Evolutionary conservation across 805 yeast species (phyloP), one percentile per base, ranked within the genome.

Genomic region (Yarrowia osloensis): DNA sequence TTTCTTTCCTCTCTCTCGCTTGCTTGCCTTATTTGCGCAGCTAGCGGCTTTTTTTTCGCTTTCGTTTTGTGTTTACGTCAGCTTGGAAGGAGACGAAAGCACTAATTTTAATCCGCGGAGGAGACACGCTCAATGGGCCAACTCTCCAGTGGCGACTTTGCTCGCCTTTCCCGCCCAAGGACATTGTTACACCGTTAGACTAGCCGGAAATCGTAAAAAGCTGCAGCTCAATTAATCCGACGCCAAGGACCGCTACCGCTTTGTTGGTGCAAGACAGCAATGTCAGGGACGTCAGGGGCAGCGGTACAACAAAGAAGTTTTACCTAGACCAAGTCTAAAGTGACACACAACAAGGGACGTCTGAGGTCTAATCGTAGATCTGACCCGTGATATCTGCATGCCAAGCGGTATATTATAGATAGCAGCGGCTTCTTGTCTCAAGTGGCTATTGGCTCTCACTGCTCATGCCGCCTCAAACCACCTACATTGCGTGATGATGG

Each of bases 21-120:
- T 54, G 61, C 61, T 54, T 54, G 42, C 59, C 59, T 52, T n/a
- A 52, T 35, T 54, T 15, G 61, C 44, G 61, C 61, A 54, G 21
- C 40, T 21, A 50, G 61, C 61, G 61, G 61, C 61, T 54, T 54
- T 54, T n/a, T 54, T 54, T 31, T 47, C 22, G 33, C 12, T 24
- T 35, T 15, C 40, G 26, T 33, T 50, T 50, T 50, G 22, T 22
- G 22, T 31, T 33, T 22, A 46, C 31, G 39, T 12, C 35, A 28
- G 55, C 39, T 21, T 19, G 24, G 55, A 49, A n/a, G 55, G 24
- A 33, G 59, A 17, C 31, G 28, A 21, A 22, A 47, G 35, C 31
- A 13, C 55, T 26, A 49, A 49, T 49, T 49, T 21, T 49, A 49
- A 29, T 49, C 39, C 37, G 54, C 37, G 37, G 37, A 49, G 54